Conservation (phyloP, 164 flowering plant species). For the Berberis vulgaris region DNA sequence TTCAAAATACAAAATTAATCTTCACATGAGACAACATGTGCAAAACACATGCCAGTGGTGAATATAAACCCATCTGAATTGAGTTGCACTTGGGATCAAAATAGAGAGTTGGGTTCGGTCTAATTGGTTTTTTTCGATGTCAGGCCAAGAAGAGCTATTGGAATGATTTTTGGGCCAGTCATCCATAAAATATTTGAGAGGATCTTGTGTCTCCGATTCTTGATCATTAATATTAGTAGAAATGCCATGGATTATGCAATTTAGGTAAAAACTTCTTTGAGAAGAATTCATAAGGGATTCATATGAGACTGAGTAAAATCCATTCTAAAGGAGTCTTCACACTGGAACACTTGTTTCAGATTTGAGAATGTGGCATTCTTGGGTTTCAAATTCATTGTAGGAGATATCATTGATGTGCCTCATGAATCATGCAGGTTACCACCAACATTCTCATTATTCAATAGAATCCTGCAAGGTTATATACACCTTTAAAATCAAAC, state of each 20-base stretch:
- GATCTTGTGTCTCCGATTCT: constrained; percentile 32
- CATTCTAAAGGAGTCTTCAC: constrained; percentile 28
- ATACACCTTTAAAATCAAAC: not conserved
- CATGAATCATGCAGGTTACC: constrained; percentile 31
- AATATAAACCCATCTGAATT: constrained; percentile 40
- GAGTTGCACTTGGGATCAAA: constrained; percentile 54
- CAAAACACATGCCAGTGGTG: no score
- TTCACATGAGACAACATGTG: no score
- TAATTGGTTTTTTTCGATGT: constrained; percentile 31
- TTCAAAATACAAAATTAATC: no score
- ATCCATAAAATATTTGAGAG: constrained; percentile 53
- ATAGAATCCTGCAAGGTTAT: not conserved
- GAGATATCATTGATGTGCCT: constrained; percentile 32
- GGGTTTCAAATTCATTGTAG: constrained; percentile 23
- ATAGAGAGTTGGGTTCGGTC: constrained; percentile 75
- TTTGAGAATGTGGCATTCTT: constrained; percentile 29
- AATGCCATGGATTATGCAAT: constrained; percentile 21
- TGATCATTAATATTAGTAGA: constrained; percentile 25
- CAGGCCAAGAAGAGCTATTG: constrained; percentile 45
- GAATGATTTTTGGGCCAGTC: constrained; percentile 56
- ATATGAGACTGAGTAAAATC: constrained; percentile 46
- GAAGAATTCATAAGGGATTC: constrained; percentile 50
- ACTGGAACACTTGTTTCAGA: constrained; percentile 36
- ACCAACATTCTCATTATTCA: constrained; percentile 22
- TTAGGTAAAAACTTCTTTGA: constrained; percentile 22